A percentile compares a stretch with the other conserved stretches of the same genome.
Evolutionary conservation across 768 basidiomycete genomes (phyloP).

Genomic region (Lactarius tabidus): DNA sequence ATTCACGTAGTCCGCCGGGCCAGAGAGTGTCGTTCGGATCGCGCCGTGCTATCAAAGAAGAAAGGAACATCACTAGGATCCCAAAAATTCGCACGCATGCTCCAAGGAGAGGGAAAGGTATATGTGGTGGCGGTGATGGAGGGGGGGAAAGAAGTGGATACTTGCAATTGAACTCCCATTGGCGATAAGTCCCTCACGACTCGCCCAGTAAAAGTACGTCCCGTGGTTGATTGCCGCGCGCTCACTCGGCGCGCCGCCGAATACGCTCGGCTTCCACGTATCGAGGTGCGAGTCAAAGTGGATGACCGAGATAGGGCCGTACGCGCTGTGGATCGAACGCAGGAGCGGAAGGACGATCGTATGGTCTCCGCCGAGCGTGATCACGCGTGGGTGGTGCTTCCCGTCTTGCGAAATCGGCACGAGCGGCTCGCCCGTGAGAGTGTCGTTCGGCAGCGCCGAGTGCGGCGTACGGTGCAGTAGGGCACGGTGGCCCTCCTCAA

Average conservation of each 20-base stretch:
- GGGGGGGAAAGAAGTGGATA: constrained; percentile 35
- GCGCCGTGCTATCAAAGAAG: constrained; percentile 65
- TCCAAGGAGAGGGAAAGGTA: constrained; percentile 21
- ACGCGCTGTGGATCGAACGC: constrained; percentile 70
- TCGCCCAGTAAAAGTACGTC: constrained; percentile 89
- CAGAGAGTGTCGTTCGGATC: constrained; percentile 78
- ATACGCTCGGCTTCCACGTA: constrained; percentile 72
- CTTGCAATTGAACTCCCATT: constrained; percentile 83
- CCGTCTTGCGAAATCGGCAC: constrained; percentile 63
- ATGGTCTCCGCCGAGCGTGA: constrained; percentile 87
- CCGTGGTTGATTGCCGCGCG: constrained; percentile 82
- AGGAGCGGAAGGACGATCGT: constrained; percentile 68
- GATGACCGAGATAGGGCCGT: constrained; percentile 77
- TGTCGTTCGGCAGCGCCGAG: constrained; percentile 60
- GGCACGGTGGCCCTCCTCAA: constrained; percentile 66
- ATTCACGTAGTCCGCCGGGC: constrained; percentile 70
- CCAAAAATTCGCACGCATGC: constrained; percentile 38
- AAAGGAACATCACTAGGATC: constrained; percentile 68
- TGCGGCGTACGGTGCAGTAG: constrained; percentile 62
- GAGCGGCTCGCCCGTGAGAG: constrained; percentile 53
- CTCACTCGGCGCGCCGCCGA: constrained; percentile 67
- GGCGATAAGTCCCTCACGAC: constrained; percentile 72
- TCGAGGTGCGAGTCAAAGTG: constrained; percentile 87
- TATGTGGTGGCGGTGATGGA: constrained; percentile 13
- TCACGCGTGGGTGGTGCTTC: constrained; percentile 69